These are phyloP conservation scores for Geranium brycei DNA, from an alignment of 345 rosid species.

Conservation along the genomic window DNA sequence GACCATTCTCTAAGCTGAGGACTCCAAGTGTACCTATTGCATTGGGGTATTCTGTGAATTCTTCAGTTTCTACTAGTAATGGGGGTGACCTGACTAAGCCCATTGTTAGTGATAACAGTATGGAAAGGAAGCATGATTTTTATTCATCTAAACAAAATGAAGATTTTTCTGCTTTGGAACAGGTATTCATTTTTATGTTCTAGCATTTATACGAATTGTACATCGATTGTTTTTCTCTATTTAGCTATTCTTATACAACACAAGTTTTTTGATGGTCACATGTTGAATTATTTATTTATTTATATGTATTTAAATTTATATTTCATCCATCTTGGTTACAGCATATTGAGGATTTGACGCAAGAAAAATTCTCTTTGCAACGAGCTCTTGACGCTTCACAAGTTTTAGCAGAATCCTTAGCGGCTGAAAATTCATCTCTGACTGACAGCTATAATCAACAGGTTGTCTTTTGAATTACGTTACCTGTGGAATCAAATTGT, in stretches of 20 bases:
- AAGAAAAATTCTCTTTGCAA: slow-evolving; percentile 87
- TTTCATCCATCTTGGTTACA: slow-evolving; percentile 20
- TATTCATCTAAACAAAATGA: slow-evolving; percentile 53
- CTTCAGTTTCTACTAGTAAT: slow-evolving; percentile 22
- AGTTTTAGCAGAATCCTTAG: slow-evolving; percentile 81
- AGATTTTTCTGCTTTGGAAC: slow-evolving; percentile 87
- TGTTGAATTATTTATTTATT: neutral
- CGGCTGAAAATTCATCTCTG: slow-evolving; percentile 87
- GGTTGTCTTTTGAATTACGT: slow-evolving; percentile 29
- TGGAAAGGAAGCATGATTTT: slow-evolving; percentile 28
- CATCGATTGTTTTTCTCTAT: neutral
- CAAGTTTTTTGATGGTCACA: slow-evolving; percentile 1
- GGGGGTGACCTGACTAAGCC: slow-evolving; percentile 18
- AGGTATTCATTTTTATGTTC: slow-evolving; percentile 31
- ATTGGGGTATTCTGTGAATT: slow-evolving; percentile 19
- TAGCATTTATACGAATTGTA: neutral
- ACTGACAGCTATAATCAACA: slow-evolving; percentile 89
- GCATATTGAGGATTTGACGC: slow-evolving; percentile 98
- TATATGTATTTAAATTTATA: slow-evolving; percentile 1
- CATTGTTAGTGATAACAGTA: slow-evolving; percentile 19
- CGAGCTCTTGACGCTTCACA: slow-evolving; percentile 95
- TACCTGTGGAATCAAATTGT: slow-evolving; percentile 2
- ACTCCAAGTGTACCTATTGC: slow-evolving; percentile 21
- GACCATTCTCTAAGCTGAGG: slow-evolving; percentile 18
- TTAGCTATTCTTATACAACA: neutral